Evolutionary conservation across 1,284 basidiomycete genomes (phyloP), one percentile per base, ranked within the genome.

Genomic region (Cutaneotrichosporon sp.): DNA sequence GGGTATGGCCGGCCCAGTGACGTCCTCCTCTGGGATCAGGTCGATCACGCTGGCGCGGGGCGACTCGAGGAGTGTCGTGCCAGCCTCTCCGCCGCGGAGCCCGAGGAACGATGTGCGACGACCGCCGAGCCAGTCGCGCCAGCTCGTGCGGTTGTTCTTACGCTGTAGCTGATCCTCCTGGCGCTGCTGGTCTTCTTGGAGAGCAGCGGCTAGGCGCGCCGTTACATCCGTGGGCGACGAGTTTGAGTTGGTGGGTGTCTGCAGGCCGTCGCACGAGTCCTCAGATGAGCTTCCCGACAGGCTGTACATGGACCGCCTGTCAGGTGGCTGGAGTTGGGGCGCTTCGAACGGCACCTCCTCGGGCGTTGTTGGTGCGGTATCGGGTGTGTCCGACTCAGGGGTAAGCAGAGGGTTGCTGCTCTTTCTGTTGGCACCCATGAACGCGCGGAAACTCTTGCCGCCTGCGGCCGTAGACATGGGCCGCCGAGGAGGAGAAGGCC

Each of bases 191-290:
- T 61, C 62, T 2, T 56, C 62, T 11, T 63, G 59, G 2, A 63
- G 61, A 0, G 59, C 64, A 0, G 61, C 66, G 14, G 60, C 59
- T 2, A 65, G 61, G 16, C 42, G 32, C 61, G 50, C 66, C 53
- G 55, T 70, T 40, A 63, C 65, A 18, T 67, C 66, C 61, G 46
- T 66, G 51, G 42, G 67, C 62, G 30, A 52, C 34, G 38, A 59
- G 13, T 65, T 60, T 8, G 51, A 65, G 50, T 73, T 72, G 10
- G 34, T 59, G 2, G 77, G 77, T 1, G 77, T 79, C 50, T 70
- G 65, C 30, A 72, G 59, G 2, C 70, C 77, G 47, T 78, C 75
- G 56, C 66, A 72, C 11, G 70, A 73, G 58, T 62, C 59, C 21
- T 65, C 65, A 9, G 65, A 61, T 6, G 66, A 64, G 47, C 67